Evolutionary conservation across 2,329 filamentous ascomycete genomes (phyloP).

Genomic region (Dendrostoma leiphaemia): DNA sequence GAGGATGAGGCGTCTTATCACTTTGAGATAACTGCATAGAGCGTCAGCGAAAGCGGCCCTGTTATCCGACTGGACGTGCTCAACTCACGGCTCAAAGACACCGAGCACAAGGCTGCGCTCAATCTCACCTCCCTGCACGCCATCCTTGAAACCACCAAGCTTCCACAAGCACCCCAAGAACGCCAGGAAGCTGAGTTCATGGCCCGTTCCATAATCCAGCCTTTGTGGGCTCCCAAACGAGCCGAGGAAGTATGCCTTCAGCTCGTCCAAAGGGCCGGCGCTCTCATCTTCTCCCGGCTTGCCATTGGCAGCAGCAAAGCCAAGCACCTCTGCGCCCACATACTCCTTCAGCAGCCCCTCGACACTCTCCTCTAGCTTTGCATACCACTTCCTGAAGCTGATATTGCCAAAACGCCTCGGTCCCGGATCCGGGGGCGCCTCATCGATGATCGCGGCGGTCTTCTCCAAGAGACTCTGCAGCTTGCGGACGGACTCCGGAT

Average conservation of each 20-base stretch:
- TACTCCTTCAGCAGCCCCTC: constrained; percentile 55
- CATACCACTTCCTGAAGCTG: constrained; percentile 83
- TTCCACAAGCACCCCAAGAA: constrained; percentile 93
- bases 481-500: constrained; percentile 57
- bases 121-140: constrained; percentile 48
- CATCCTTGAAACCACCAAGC: constrained; percentile 71
- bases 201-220: constrained; percentile 93
- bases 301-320: constrained; percentile 18
- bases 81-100: constrained; percentile 74
- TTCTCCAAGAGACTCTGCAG: constrained; percentile 66
- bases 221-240: constrained; percentile 85
- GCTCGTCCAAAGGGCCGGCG: constrained; percentile 50
- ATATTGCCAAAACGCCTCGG: constrained; percentile 90
- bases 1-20: constrained; percentile 79
- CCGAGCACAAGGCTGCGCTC: constrained; percentile 81
- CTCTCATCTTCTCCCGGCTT: constrained; percentile 2
- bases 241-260: constrained; percentile 77
- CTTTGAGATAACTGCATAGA: constrained; percentile 64
- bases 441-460: constrained; percentile 66
- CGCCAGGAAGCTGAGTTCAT: constrained; percentile 91
- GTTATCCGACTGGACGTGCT: background rate
- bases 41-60: constrained; percentile 13
- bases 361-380: constrained; percentile 61
- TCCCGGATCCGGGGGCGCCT: constrained; percentile 80
- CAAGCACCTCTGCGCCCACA: constrained; percentile 42